A percentile compares a stretch with the other conserved stretches of the same genome.
Evolutionary conservation across 2,329 filamentous ascomycete genomes (phyloP).

Genomic region (Bipolaris gigantea): DNA sequence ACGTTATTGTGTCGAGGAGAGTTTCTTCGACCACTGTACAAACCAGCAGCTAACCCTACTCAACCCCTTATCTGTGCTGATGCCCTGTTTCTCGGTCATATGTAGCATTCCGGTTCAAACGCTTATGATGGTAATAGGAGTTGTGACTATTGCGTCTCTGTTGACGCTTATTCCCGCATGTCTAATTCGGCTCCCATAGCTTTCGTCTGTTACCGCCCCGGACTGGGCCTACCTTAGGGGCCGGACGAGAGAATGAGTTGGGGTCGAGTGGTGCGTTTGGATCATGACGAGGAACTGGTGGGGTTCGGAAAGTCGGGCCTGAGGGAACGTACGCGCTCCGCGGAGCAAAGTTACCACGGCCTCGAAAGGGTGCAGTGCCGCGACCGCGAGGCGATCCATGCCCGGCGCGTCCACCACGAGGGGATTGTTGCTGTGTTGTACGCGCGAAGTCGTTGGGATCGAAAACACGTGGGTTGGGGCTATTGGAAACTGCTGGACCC

Average conservation of each 20-base stretch:
- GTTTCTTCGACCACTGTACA: neutral
- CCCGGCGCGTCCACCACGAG: slow-evolving; percentile 40
- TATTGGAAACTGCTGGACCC: slow-evolving; percentile 35
- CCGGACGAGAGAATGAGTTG: slow-evolving; percentile 44
- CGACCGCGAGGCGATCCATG: slow-evolving; percentile 29
- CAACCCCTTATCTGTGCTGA: neutral
- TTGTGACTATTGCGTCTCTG: slow-evolving; percentile 7
- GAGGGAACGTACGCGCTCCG: slow-evolving; percentile 39
- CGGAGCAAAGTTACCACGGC: slow-evolving; percentile 34
- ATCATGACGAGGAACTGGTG: slow-evolving; percentile 36
- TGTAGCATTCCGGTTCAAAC: slow-evolving; percentile 3
- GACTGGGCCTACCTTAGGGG: slow-evolving; percentile 29
- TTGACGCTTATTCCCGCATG: slow-evolving; percentile 10
- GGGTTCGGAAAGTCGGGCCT: slow-evolving; percentile 29
- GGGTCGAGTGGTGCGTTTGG: slow-evolving; percentile 46
- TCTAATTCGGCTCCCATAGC: slow-evolving; percentile 47
- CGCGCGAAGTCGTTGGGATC: slow-evolving; percentile 55
- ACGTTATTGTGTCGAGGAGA: slow-evolving; percentile 2
- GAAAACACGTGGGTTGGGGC: slow-evolving; percentile 41
- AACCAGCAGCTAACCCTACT: slow-evolving; percentile 2
- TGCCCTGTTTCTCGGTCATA: slow-evolving; percentile 1
- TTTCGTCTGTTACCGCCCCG: slow-evolving; percentile 42
- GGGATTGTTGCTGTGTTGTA: slow-evolving; percentile 31
- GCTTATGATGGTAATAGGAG: slow-evolving; percentile 1
- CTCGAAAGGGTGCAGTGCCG: slow-evolving; percentile 27